phyloP scores from a whole-genome alignment of 2,329 filamentous ascomycete species.

The Coniochaeta prunicola region DNA sequence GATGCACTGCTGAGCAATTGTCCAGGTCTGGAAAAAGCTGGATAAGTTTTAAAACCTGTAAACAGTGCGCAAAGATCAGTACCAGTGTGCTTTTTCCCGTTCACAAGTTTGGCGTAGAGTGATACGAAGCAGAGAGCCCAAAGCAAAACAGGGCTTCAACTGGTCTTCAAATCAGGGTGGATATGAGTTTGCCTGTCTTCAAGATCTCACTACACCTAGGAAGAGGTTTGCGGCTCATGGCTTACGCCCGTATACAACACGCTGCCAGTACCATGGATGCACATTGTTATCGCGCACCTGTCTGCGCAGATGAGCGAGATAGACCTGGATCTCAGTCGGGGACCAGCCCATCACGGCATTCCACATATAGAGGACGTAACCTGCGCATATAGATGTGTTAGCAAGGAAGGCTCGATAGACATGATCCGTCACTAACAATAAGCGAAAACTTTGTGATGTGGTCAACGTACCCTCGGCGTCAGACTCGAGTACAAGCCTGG shows the following conservation, averaged over 20 bases:
- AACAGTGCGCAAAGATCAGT: too few relatives aligned
- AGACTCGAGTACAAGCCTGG: conserved; percentile 4
- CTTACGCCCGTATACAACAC: conserved; percentile 5
- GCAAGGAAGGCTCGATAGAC: not conserved
- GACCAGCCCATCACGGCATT: conserved; percentile 11
- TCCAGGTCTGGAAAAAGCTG: too few relatives aligned
- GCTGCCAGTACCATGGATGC: conserved; percentile 4
- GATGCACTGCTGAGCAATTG: too few relatives aligned
- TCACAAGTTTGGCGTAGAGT: too few relatives aligned
- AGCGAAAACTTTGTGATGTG: not conserved
- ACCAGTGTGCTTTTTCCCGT: too few relatives aligned
- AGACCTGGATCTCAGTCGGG: conserved; percentile 10
- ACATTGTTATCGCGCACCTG: conserved; percentile 8
- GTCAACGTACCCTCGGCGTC: conserved; percentile 7
- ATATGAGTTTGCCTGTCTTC: too few relatives aligned
- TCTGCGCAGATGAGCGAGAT: conserved; percentile 6
- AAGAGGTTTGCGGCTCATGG: not conserved
- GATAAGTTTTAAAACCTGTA: too few relatives aligned
- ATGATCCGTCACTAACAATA: not conserved
- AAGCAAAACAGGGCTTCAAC: too few relatives aligned
- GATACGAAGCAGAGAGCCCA: too few relatives aligned
- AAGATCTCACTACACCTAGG: not conserved
- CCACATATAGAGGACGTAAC: conserved; percentile 13
- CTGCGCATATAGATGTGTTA: not conserved
- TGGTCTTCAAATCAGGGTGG: too few relatives aligned